These are phyloP conservation scores for Aspergillus pseudotamarii DNA, from an alignment of 2,329 filamentous ascomycete species.

Conservation along the genomic window DNA sequence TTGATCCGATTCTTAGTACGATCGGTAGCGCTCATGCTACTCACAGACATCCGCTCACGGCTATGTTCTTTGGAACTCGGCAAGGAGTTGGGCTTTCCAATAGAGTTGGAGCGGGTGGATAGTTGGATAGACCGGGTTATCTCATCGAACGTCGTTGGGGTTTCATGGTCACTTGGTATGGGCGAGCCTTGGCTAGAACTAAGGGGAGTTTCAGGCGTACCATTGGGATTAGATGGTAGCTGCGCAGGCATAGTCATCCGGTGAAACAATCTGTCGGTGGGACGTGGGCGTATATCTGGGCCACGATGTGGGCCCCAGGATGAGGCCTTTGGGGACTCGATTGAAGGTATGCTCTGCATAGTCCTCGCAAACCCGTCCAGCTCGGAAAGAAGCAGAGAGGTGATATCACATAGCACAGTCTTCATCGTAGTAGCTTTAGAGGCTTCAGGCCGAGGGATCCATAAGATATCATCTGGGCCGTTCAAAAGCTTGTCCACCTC, in stretches of 20 bases:
- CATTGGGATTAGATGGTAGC: slow-evolving; percentile 50
- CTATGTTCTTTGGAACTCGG: slow-evolving; percentile 55
- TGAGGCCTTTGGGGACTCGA: slow-evolving; percentile 70
- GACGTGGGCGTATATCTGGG: slow-evolving; percentile 47
- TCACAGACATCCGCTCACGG: slow-evolving; percentile 63
- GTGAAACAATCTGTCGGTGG: slow-evolving; percentile 61
- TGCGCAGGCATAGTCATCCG: slow-evolving; percentile 81
- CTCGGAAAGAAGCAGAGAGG: slow-evolving; percentile 72
- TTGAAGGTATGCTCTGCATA: slow-evolving; percentile 70
- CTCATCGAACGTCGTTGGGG: slow-evolving; percentile 58
- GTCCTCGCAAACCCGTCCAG: slow-evolving; percentile 74
- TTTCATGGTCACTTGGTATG: slow-evolving; percentile 41
- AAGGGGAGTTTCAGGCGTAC: slow-evolving; percentile 41
- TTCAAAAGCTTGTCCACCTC: slow-evolving; percentile 57
- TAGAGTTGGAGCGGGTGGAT: slow-evolving; percentile 41
- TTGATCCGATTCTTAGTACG: slow-evolving; percentile 79
- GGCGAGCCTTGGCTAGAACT: slow-evolving; percentile 40
- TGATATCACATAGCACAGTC: slow-evolving; percentile 78
- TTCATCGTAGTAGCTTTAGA: slow-evolving; percentile 79
- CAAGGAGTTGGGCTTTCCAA: slow-evolving; percentile 39
- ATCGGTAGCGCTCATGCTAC: slow-evolving; percentile 77
- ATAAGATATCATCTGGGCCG: slow-evolving; percentile 65
- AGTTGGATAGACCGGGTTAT: slow-evolving; percentile 50
- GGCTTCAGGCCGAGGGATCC: slow-evolving; percentile 68
- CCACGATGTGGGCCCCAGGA: slow-evolving; percentile 54